A percentile compares a stretch with the other conserved stretches of the same genome.
phyloP scores from a whole-genome alignment of 495 filamentous ascomycete genomes.

The Penicillium cosmopolitanum region DNA sequence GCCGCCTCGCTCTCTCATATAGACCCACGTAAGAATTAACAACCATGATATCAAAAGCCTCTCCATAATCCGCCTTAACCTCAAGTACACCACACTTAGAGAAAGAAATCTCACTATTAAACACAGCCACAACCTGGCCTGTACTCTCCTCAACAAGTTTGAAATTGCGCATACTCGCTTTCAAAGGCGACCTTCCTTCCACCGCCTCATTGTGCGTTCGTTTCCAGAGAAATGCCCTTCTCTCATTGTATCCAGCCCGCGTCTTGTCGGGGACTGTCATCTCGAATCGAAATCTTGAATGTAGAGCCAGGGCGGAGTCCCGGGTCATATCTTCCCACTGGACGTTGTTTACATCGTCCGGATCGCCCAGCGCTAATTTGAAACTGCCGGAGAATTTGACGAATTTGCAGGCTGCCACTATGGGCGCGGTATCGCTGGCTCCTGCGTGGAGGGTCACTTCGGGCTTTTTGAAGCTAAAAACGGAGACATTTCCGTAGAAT shows the following conservation, averaged over 20 bases:
- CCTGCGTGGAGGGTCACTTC: constrained; percentile 28
- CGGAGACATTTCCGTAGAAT: constrained; percentile 20
- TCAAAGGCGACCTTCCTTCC: constrained; percentile 9
- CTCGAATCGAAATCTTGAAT: constrained; percentile 25
- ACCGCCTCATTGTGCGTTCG: constrained; percentile 25
- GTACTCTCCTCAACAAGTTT: constrained; percentile 27
- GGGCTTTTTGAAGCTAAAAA: constrained; percentile 23
- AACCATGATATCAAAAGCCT: constrained; percentile 29
- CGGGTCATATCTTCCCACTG: constrained; percentile 33
- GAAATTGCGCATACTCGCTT: constrained; percentile 21
- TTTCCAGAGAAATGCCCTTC: constrained; percentile 30
- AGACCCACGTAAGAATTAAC: constrained; percentile 27
- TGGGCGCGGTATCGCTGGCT: constrained; percentile 14
- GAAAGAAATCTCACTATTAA: constrained; percentile 14
- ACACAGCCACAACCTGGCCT: constrained; percentile 25
- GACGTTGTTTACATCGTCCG: constrained; percentile 15
- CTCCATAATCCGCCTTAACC: constrained; percentile 28
- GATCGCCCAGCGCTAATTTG: constrained; percentile 27
- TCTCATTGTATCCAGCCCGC: background rate
- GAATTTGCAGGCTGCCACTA: constrained; percentile 30
- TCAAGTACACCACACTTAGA: constrained; percentile 26
- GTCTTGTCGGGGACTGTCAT: constrained; percentile 13
- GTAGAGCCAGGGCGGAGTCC: constrained; percentile 2
- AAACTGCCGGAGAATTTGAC: constrained; percentile 19
- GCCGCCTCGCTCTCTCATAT: constrained; percentile 25